Percentiles rank a stretch among this genome's conserved stretches.
phyloP scores from a whole-genome alignment of 2,329 filamentous ascomycete genomes.

The Microascus cirrosus region DNA sequence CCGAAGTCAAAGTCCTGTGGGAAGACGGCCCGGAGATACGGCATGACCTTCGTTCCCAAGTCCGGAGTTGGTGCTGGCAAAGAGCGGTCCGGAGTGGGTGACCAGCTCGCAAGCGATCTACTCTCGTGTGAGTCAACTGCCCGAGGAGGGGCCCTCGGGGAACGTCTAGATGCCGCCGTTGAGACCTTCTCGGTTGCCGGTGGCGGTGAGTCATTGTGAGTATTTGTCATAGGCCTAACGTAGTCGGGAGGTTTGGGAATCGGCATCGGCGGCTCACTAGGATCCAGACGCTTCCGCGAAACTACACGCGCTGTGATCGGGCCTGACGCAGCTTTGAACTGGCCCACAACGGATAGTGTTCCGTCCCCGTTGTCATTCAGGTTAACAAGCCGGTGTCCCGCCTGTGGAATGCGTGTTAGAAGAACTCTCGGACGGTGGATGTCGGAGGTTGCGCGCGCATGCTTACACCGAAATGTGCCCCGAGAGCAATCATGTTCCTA shows the following conservation, averaged over 20 bases:
- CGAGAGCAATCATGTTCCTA: not conserved
- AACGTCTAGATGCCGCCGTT: not conserved
- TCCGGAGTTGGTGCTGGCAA: not conserved
- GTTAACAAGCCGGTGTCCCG: not conserved
- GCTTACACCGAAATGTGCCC: conserved; percentile 8
- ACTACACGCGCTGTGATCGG: conserved; percentile 9
- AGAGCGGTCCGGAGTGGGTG: not conserved
- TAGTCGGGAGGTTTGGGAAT: not conserved
- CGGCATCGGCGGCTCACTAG: conserved; percentile 11
- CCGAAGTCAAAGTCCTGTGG: not conserved
- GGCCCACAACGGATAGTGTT: conserved; percentile 14
- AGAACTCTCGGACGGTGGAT: conserved; percentile 7
- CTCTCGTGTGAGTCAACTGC: not conserved
- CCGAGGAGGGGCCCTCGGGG: not conserved
- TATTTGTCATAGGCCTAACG: not conserved
- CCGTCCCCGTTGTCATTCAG: conserved; percentile 23
- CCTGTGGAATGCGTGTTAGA: not conserved
- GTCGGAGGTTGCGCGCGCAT: not conserved
- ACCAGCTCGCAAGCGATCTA: not conserved
- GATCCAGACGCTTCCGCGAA: conserved; percentile 11
- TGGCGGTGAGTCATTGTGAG: not conserved
- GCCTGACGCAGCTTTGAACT: not conserved
- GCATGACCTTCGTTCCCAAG: not conserved
- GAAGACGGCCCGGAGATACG: conserved; percentile 1
- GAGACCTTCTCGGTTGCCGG: not conserved